phyloP scores from a whole-genome alignment of 2,329 filamentous ascomycete species.

The Calonectria crousiana region DNA sequence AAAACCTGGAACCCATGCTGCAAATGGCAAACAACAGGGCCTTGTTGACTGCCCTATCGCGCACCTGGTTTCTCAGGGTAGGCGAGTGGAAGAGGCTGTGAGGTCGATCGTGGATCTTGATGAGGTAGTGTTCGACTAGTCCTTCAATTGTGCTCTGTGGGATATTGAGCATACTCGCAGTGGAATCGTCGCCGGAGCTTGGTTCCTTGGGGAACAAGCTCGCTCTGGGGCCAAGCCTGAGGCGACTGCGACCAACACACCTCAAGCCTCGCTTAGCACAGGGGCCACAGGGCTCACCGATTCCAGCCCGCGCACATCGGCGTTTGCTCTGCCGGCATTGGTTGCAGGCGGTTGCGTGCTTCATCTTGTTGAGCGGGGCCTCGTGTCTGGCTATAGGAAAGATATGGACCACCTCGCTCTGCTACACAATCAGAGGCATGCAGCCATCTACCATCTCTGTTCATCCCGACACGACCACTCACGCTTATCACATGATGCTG shows the following conservation, averaged over 20 bases:
- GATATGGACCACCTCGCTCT: background rate
- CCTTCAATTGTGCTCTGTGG: background rate
- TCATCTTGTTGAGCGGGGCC: background rate
- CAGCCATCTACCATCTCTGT: too few relatives aligned
- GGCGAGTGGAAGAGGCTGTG: background rate
- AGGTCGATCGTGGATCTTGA: background rate
- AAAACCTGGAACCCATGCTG: background rate
- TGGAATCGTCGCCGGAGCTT: background rate
- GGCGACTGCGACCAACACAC: background rate
- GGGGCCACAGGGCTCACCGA: background rate
- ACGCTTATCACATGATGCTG: background rate
- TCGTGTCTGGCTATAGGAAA: too few relatives aligned
- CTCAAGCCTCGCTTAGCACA: background rate
- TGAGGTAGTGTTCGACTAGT: background rate
- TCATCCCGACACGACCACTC: background rate
- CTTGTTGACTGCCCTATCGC: background rate
- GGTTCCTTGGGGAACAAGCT: background rate
- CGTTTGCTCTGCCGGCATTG: slow-evolving; percentile 1
- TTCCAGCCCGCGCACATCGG: background rate
- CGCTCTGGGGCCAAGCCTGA: background rate
- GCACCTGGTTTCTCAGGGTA: background rate
- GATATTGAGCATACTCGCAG: background rate
- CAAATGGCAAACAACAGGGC: background rate
- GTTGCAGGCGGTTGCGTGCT: background rate
- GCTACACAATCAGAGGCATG: background rate